Base-by-base conservation (phyloP, 2,329 filamentous ascomycete species). In the Gnomoniopsis smithogilvyi region DNA sequence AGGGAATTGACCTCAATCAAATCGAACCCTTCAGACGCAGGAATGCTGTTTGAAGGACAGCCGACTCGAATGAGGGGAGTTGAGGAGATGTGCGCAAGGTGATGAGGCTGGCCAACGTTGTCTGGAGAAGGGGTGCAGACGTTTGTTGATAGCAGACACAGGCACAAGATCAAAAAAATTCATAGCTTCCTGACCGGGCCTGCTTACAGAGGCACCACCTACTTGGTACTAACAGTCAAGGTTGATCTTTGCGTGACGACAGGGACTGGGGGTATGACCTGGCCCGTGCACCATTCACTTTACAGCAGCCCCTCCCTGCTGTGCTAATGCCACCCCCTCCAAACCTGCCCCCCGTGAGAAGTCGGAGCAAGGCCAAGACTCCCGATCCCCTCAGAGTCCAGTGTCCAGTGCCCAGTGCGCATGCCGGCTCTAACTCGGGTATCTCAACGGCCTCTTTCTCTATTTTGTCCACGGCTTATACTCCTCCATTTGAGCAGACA, bases 101-200 rank as follows among this genome's bases (percentile, higher is more conserved):
- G 55, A 33, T 54, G 34, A 38, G 26, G 50, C 54, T 21, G 58
- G 50, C 50, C 36, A 24, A 41, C n/a, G n/a, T n/a, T n/a, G 24
- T 54, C 49, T 58, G 56, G 46, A 52, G 26, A 8, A 30, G 8
- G 26, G 21, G 49, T 43, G 24, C 22, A 43, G 21, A 43, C 49
- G 34, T 50, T 58, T 50, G 47, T 55, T 47, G 34, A 59, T 55
- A 38, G 58, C 24, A 55, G 43, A 47, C 52, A 54, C 48, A 61
- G 43, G 54, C n/a, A n/a, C n/a, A n/a, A n/a, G 47, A 30, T 30
- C 61, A 59, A 63, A 63, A 63, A 63, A 62, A 62, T 63, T 63
- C 59, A 50, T 50, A 59, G 52, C 57, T 24, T 17, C 43, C 50
- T 50, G 54, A 51, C 59, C 26, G 26, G 26, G 26, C 26, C 26